Percentiles rank a stretch among this genome's conserved stretches.
These are phyloP conservation scores for Liriodendron chinense DNA, from an alignment of 164 flowering plant genomes.

Conservation along the genomic window DNA sequence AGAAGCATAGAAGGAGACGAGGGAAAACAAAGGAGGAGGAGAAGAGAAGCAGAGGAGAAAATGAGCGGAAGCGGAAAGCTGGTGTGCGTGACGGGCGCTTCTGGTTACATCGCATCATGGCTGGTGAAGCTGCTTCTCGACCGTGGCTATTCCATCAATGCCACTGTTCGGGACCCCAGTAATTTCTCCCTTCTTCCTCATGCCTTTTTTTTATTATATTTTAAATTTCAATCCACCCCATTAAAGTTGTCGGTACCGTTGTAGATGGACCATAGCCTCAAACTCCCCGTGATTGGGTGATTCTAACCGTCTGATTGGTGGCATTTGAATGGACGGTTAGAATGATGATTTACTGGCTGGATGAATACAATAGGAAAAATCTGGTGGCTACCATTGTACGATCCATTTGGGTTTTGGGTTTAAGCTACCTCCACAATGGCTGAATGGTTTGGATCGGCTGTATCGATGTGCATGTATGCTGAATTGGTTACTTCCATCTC, in stretches of 20 bases:
- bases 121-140: conserved; percentile 19
- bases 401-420: no score
- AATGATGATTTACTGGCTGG: no score
- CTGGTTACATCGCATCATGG: conserved; percentile 22
- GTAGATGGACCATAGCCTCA: background rate
- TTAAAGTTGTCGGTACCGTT: background rate
- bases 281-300: background rate
- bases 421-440: no score
- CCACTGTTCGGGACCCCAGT: conserved; percentile 19
- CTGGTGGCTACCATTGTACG: no score
- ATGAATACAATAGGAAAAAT: no score
- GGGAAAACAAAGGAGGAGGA: background rate
- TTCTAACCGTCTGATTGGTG: no score
- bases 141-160: conserved; percentile 12
- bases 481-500: no score
- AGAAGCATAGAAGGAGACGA: no score
- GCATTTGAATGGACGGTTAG: no score
- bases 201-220: no score
- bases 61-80: conserved; percentile 12
- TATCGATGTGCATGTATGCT: no score
- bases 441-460: no score
- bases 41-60: background rate
- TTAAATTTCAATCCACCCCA: background rate
- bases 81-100: conserved; percentile 20
- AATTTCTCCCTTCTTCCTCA: background rate